Base-by-base conservation (phyloP, 1,284 basidiomycete genomes). In the Coniferiporia weirii region DNA sequence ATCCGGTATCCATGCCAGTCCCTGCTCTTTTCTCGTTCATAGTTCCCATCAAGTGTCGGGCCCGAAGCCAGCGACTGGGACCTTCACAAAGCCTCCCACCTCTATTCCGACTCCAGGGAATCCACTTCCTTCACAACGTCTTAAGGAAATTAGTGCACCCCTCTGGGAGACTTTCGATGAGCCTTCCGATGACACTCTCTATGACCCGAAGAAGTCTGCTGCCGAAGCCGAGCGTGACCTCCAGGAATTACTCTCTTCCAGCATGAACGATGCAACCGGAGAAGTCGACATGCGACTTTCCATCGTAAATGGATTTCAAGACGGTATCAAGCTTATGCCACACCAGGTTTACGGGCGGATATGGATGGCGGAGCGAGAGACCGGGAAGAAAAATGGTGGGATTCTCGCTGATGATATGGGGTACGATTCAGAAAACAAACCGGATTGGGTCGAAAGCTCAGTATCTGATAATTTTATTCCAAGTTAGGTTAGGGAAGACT, bases 391-490 rank as follows among this genome's bases (percentile, higher is more conserved):
- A 65, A 77, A 71, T 32, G 95, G 95, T 1, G 95, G 95, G 0
- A 96, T 97, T 66, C 76, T 97, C 9, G 94, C 95, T 0, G 94
- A 96, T 69, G 93, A 96, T 70, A 94, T 93, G 87, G 88, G 91
- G 87, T 87, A 65, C 54, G 77, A 66, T 17, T 45, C 32, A 27
- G 27, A 27, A 27, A 27, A 27, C 2, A 7, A 38, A 6, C 36
- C 19, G 22, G 8, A 3, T 20, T 50, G 15, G 17, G 20, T 8
- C 1, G 32, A 50, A 50, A 32, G 1, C 43, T 22, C 22, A 53
- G 38, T 32, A 35, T 32, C 17, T 45, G 27, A 56, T 15, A 38
- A 27, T n/a, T 27, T 59, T n/a, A 17, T 20, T 51, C 27, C 27
- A 53, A 54, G 62, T 40, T 57, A 89, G 87, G 64, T 79, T 95